Percentiles rank a stretch among this genome's conserved stretches.
Conservation (phyloP, 169 alveolate species). For the Plasmodium coatneyi region DNA sequence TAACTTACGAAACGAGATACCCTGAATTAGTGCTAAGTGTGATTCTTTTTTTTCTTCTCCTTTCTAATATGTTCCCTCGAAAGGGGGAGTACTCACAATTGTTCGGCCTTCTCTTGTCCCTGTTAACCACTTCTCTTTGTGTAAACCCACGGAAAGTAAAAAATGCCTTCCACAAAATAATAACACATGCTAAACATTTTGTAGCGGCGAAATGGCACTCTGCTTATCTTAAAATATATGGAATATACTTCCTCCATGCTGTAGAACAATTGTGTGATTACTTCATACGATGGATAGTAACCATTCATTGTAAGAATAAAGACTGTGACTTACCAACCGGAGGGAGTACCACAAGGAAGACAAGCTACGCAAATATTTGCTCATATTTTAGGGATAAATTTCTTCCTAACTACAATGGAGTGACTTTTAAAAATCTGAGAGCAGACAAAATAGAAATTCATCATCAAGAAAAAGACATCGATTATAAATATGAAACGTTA, state of each 20-base stretch:
- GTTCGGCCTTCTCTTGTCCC: not conserved
- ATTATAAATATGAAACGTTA: constrained; percentile 4
- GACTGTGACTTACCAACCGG: not conserved
- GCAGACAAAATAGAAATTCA: constrained; percentile 11
- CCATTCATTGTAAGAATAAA: not conserved
- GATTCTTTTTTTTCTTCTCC: not conserved
- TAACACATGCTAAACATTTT: not conserved
- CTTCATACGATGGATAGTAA: not conserved
- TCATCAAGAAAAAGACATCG: constrained; percentile 18
- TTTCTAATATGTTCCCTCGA: constrained; percentile 5
- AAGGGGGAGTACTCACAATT: not conserved
- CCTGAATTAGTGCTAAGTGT: constrained; percentile 35
- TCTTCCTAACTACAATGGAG: not conserved
- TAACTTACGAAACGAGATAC: not conserved
- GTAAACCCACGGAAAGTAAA: constrained; percentile 1
- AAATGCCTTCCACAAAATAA: not conserved
- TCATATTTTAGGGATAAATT: not conserved
- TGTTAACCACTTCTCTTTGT: constrained; percentile 23
- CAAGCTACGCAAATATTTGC: not conserved
- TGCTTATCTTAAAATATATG: constrained; percentile 1
- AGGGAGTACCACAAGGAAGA: not conserved
- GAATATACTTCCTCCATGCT: not conserved
- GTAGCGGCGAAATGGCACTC: not conserved
- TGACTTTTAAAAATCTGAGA: constrained; percentile 8
- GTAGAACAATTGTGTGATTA: not conserved